Percentiles rank a stretch among this genome's conserved stretches.
These are phyloP conservation scores for Capronia coronata DNA, from an alignment of 2,329 filamentous ascomycete genomes.

Conservation along the genomic window DNA sequence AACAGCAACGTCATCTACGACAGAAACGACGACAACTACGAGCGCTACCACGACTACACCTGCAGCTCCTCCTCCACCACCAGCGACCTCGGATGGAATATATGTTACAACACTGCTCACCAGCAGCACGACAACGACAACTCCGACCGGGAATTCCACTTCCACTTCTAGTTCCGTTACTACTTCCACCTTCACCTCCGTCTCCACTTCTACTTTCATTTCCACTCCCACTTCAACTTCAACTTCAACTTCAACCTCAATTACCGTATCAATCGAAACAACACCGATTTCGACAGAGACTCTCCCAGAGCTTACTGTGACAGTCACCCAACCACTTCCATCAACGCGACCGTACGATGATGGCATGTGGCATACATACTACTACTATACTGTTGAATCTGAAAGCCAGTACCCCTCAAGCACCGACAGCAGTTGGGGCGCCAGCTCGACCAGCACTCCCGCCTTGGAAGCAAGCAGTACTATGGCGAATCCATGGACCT, in stretches of 20 bases:
- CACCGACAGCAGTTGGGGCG: background rate
- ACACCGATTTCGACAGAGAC: background rate
- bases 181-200: too few relatives aligned
- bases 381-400: constrained; percentile 23
- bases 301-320: constrained; percentile 13
- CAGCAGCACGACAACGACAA: background rate
- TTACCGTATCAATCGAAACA: background rate
- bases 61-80: background rate
- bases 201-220: background rate
- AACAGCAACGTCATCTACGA: background rate
- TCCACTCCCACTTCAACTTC: background rate
- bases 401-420: constrained; percentile 5
- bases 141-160: background rate
- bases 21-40: background rate
- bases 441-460: background rate
- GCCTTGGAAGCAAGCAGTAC: background rate
- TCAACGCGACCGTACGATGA: constrained; percentile 29
- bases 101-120: background rate
- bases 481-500: background rate
- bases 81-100: background rate
- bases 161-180: too few relatives aligned
- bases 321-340: constrained; percentile 23
- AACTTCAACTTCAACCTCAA: background rate
- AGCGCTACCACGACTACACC: background rate
- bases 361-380: constrained; percentile 32